Conservation (phyloP, 352 stramenopile species). For the Globisporangium irregulare region DNA sequence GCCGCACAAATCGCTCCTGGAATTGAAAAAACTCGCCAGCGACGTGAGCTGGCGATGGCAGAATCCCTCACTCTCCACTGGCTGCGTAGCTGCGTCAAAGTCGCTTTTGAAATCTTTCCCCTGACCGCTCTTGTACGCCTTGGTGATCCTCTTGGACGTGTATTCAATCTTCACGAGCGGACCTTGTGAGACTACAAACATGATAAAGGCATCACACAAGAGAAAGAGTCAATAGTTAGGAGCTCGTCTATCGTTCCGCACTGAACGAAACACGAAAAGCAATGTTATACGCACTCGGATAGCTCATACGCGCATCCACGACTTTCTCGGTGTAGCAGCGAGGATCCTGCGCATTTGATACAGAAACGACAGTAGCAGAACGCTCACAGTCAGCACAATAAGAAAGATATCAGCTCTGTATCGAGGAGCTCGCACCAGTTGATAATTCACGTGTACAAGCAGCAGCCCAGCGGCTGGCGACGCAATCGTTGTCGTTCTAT, state of each 20-base stretch:
- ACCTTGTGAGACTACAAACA: constrained; percentile 25
- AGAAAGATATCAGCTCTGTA: background rate
- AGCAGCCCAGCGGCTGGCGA: constrained; percentile 41
- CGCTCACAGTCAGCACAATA: background rate
- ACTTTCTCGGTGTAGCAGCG: constrained; percentile 56
- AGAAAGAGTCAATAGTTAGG: background rate
- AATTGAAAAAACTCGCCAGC: constrained; percentile 41
- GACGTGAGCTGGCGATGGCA: constrained; percentile 44
- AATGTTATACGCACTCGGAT: constrained; percentile 26
- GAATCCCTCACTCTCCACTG: constrained; percentile 52
- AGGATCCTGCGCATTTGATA: constrained; percentile 30
- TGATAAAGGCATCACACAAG: background rate
- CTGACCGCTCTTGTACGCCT: constrained; percentile 41
- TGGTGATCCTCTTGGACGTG: constrained; percentile 36
- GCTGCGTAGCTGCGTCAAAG: constrained; percentile 36
- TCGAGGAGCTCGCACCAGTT: constrained; percentile 23
- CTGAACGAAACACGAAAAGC: background rate
- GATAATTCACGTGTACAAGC: constrained; percentile 49
- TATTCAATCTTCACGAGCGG: constrained; percentile 48
- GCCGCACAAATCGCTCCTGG: constrained; percentile 46
- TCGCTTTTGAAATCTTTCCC: constrained; percentile 33
- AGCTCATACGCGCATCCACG: constrained; percentile 46
- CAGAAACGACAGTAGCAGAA: background rate
- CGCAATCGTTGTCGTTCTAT: constrained; percentile 31
- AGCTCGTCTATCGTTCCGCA: background rate